Evolutionary conservation across 2,329 filamentous ascomycete species (phyloP), one percentile per base, ranked within the genome.

Genomic region (Ceratocystiopsis sp.): DNA sequence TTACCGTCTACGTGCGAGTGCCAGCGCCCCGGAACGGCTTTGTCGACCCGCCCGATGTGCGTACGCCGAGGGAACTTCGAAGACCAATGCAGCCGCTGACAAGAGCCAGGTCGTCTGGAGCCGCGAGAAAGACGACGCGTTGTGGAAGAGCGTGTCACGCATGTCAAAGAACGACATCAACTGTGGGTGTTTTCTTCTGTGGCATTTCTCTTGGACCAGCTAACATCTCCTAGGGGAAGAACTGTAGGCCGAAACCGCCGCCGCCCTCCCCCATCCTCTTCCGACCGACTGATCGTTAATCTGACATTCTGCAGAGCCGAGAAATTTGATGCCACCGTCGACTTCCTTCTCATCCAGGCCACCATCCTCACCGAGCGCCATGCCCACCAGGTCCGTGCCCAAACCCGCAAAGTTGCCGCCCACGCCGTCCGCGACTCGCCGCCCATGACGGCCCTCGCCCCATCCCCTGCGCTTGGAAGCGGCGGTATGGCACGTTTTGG

Each of bases 281-380:
- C 12, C 33, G 4, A 40, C 45, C 29, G 12, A 14, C 36, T 16
- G 16, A 6, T 29, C 12, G 8, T 36, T 15, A 16, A 9, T 16
- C 46, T 55, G 45, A 51, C 53, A 52, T 44, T 46, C 52, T 14
- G 12, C 51, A 81, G 80, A 55, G 84, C 84, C 39, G 67, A 73
- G 42, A 69, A 75, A 38, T 94, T 95, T 60, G 73, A 87, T 49
- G 89, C 95, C 17, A 80, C 84, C 21, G 75, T 93, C 45, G 73
- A 85, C 36, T 96, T 96, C 55, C 71, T 98, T 32, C 73, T 95
- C 15, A 84, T 94, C 57, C 86, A 98, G 61, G 86, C 86, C 49
- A 86, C 85, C 59, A 94, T 86, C 73, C 73, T 96, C 7, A 94
- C 91, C 55, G 87, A 96, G 57, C 73, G 84, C 42, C 85, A 96